A percentile compares a stretch with the other conserved stretches of the same genome.
phyloP scores from a whole-genome alignment of 2,329 filamentous ascomycete genomes.

The Colletotrichum spaethianum region DNA sequence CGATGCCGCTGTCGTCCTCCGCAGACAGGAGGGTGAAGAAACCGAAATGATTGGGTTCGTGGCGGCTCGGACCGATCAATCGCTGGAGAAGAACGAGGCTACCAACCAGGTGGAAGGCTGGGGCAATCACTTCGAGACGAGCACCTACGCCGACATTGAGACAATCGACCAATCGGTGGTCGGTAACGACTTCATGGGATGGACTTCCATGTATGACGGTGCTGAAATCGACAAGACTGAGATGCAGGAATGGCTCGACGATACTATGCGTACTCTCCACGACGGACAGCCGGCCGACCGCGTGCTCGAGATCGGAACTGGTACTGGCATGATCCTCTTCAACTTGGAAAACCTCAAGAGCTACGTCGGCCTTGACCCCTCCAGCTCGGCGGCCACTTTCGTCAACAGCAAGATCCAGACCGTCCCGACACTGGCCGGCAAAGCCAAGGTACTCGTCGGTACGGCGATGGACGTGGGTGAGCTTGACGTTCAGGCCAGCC shows the following conservation, averaged over 20 bases:
- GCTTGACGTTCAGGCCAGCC: background rate
- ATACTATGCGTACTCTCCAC: conserved; percentile 45
- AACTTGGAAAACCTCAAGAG: conserved; percentile 45
- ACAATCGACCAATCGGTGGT: conserved; percentile 24
- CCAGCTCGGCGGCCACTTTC: conserved; percentile 43
- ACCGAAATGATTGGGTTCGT: conserved; percentile 39
- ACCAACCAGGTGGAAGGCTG: conserved; percentile 42
- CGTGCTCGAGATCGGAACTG: conserved; percentile 50
- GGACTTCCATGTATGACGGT: conserved; percentile 52
- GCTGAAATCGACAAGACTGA: conserved; percentile 45
- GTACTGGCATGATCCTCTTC: conserved; percentile 51
- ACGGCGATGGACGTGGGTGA: conserved; percentile 40
- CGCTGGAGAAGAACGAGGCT: conserved; percentile 6
- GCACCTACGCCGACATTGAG: conserved; percentile 40
- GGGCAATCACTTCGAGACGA: conserved; percentile 43
- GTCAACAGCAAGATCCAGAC: conserved; percentile 39
- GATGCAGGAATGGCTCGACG: conserved; percentile 52
- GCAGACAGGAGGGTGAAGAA: conserved; percentile 15
- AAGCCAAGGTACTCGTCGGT: conserved; percentile 42
- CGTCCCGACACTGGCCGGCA: conserved; percentile 31
- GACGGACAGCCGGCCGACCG: conserved; percentile 1
- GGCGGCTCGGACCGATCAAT: conserved; percentile 10
- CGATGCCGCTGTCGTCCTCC: conserved; percentile 43
- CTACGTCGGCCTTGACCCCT: conserved; percentile 49
- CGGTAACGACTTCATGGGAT: conserved; percentile 49